Conservation (phyloP, 2,329 filamentous ascomycete species). For the Dothideomycetes sp. region DNA sequence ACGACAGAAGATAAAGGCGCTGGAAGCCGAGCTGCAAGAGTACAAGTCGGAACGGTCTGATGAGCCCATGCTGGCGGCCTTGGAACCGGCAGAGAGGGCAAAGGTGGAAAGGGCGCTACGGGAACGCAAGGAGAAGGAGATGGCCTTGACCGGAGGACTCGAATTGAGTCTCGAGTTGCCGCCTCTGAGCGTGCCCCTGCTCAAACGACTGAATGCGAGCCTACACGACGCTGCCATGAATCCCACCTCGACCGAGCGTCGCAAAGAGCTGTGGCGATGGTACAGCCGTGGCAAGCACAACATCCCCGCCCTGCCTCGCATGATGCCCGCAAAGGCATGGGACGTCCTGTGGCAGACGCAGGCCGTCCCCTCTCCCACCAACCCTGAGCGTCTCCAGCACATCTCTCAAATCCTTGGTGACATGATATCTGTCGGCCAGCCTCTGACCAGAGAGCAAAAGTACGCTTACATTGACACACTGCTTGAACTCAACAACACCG, state of each 20-base stretch:
- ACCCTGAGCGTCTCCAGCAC: slow-evolving; percentile 13
- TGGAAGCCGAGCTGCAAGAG: slow-evolving; percentile 10
- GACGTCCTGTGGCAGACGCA: slow-evolving; percentile 22
- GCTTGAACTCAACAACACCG: slow-evolving; percentile 17
- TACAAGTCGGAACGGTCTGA: slow-evolving; percentile 10
- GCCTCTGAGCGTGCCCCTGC: slow-evolving; percentile 7
- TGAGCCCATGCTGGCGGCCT: slow-evolving; percentile 9
- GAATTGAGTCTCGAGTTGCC: slow-evolving; percentile 8
- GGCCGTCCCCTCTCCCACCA: slow-evolving; percentile 9
- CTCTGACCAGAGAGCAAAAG: slow-evolving; percentile 15
- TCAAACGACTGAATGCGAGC: slow-evolving; percentile 10
- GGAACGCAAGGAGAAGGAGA: slow-evolving; percentile 5
- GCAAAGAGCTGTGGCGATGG: slow-evolving; percentile 19
- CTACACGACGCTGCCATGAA: slow-evolving; percentile 6
- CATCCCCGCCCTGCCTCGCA: slow-evolving; percentile 12
- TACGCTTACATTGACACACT: slow-evolving; percentile 18
- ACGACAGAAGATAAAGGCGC: slow-evolving; percentile 9
- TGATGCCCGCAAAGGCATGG: slow-evolving; percentile 21
- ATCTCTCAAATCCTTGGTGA: slow-evolving; percentile 19
- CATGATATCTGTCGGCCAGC: slow-evolving; percentile 14
- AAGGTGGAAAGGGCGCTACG: slow-evolving; percentile 8
- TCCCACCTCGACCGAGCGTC: background rate
- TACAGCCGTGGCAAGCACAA: slow-evolving; percentile 17
- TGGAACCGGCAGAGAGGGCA: slow-evolving; percentile 8
- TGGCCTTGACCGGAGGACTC: slow-evolving; percentile 5